These are phyloP conservation scores for Oryza coarctata DNA, from an alignment of 176 grass and related monocot genomes.

Conservation along the genomic window DNA sequence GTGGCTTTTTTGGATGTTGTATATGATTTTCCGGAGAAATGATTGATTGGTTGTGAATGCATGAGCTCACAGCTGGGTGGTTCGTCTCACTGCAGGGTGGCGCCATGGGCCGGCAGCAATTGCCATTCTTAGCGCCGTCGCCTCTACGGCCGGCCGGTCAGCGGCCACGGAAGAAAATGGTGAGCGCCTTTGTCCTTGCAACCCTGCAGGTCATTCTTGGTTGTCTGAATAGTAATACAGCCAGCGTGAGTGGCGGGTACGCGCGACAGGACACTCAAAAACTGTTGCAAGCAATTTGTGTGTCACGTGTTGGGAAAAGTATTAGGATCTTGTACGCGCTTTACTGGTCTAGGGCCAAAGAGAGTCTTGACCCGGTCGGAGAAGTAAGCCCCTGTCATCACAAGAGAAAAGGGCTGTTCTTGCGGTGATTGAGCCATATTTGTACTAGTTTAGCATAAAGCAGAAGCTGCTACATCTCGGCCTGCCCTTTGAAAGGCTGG, in stretches of 20 bases:
- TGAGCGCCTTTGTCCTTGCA: constrained; percentile 24
- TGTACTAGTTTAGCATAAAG: constrained; percentile 47
- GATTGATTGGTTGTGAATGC: background rate
- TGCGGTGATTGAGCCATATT: constrained; percentile 39
- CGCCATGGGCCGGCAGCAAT: constrained; percentile 17
- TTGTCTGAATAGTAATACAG: background rate
- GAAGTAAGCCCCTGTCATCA: background rate
- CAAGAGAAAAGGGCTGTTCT: constrained; percentile 14
- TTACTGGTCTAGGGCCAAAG: constrained; percentile 9
- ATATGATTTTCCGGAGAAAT: background rate
- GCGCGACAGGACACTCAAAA: background rate
- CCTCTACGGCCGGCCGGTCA: constrained; percentile 8
- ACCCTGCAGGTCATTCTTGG: background rate
- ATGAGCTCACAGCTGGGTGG: background rate
- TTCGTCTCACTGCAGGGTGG: constrained; percentile 42
- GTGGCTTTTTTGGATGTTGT: background rate
- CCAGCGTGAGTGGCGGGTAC: background rate
- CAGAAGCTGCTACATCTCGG: constrained; percentile 22
- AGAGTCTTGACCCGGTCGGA: constrained; percentile 1
- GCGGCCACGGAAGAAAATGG: constrained; percentile 56
- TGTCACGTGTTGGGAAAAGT: constrained; percentile 6
- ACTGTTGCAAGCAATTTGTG: background rate
- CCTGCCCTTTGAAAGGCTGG: constrained; percentile 31
- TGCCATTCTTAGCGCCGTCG: constrained; percentile 28
- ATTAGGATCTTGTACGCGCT: constrained; percentile 20